Evolutionary conservation across 306 rosid species (phyloP).

Genomic region (Senna siamea): DNA sequence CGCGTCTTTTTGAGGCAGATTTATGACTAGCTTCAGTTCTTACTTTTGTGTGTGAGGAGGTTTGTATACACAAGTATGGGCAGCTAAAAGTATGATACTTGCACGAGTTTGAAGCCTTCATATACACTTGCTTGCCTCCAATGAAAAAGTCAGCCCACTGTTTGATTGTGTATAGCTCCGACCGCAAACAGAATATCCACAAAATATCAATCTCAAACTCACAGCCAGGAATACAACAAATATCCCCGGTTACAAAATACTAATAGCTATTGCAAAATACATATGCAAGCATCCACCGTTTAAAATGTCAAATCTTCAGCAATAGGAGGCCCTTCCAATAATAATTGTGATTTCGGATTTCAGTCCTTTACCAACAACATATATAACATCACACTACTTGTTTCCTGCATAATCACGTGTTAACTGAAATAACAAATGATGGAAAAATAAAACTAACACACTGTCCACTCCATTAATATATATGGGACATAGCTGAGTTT

Average conservation of each 20-base stretch:
- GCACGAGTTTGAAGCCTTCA: background rate
- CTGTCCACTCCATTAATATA: background rate
- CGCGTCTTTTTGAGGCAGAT: background rate
- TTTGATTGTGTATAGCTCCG: background rate
- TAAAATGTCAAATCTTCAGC: constrained; percentile 9
- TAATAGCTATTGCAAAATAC: too few relatives aligned
- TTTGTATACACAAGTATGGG: background rate
- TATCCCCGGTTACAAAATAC: constrained; percentile 17
- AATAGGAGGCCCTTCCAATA: constrained; percentile 29
- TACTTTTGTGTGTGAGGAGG: too few relatives aligned
- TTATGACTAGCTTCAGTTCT: too few relatives aligned
- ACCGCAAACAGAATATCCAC: background rate
- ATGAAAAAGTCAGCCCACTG: background rate
- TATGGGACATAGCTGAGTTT: background rate
- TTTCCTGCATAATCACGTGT: constrained; percentile 71
- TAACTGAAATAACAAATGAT: too few relatives aligned
- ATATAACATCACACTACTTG: too few relatives aligned
- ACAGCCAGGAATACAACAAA: constrained; percentile 16
- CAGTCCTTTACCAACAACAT: too few relatives aligned
- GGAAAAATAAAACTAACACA: too few relatives aligned
- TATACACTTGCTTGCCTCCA: background rate
- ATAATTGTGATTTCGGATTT: constrained; percentile 21
- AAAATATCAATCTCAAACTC: constrained; percentile 1
- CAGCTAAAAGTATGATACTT: background rate
- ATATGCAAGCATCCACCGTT: background rate